Conservation (phyloP, 192 early-diverging fungal species). For the Backusella westeae region DNA sequence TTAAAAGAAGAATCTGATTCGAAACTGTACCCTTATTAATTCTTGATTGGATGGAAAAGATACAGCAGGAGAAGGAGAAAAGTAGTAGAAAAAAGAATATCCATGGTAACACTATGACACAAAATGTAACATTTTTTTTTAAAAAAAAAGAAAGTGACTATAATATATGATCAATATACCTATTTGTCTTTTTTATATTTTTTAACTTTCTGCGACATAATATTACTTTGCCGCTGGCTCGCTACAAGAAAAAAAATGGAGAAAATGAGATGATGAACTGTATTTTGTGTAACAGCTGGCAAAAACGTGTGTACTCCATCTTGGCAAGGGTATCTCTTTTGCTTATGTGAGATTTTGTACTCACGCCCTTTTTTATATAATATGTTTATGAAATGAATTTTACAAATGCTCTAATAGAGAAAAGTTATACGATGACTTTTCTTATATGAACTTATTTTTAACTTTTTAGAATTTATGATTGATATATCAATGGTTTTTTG, state of each 20-base stretch:
- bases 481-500: background rate
- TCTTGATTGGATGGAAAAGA: background rate
- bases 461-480: background rate
- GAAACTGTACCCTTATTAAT: background rate
- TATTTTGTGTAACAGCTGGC: background rate
- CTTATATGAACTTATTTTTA: background rate
- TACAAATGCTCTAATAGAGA: background rate
- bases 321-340: background rate
- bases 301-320: background rate
- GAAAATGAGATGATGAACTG: background rate
- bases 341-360: conserved; percentile 9
- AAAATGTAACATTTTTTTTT: background rate
- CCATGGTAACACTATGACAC: background rate
- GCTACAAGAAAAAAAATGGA: background rate
- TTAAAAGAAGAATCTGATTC: background rate
- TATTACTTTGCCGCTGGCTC: background rate
- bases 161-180: background rate
- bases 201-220: background rate
- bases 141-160: background rate
- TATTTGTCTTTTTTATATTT: background rate
- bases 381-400: background rate
- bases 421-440: background rate
- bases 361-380: conserved; percentile 4
- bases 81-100: background rate
- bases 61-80: background rate